These are phyloP conservation scores for Sporothrix schenckii DNA, from an alignment of 2,329 filamentous ascomycete species.

Conservation along the genomic window DNA sequence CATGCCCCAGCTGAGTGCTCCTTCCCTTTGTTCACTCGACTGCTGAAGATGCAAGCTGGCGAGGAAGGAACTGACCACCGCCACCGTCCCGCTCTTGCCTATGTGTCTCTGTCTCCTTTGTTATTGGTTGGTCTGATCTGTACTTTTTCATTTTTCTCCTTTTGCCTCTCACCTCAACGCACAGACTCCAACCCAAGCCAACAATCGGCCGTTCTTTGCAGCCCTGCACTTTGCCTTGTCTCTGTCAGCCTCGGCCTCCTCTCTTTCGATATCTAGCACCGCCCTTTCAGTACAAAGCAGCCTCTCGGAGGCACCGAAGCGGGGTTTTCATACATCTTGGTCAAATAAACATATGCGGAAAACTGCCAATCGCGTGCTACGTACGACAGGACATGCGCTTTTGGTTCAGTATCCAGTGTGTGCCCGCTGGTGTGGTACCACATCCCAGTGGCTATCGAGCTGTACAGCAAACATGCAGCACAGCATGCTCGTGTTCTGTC, in stretches of 20 bases:
- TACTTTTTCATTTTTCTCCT: not conserved
- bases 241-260: too few species aligned
- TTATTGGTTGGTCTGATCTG: not conserved
- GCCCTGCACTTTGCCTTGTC: not conserved
- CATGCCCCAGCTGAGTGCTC: not conserved
- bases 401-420: too few species aligned
- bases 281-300: not conserved
- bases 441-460: not conserved
- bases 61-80: not conserved
- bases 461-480: not conserved
- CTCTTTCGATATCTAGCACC: not conserved
- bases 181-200: not conserved
- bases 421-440: not conserved
- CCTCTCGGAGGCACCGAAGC: slow-evolving; percentile 27
- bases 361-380: not conserved
- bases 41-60: not conserved
- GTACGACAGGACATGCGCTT: too few species aligned
- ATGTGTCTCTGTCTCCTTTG: not conserved
- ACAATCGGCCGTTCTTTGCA: not conserved
- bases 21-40: not conserved
- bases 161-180: not conserved
- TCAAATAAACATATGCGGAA: slow-evolving; percentile 1
- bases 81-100: not conserved
- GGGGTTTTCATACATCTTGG: slow-evolving; percentile 1
- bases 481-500: not conserved